Evolutionary conservation across 306 rosid genomes (phyloP).

Genomic region (Fragaria ananassa): DNA sequence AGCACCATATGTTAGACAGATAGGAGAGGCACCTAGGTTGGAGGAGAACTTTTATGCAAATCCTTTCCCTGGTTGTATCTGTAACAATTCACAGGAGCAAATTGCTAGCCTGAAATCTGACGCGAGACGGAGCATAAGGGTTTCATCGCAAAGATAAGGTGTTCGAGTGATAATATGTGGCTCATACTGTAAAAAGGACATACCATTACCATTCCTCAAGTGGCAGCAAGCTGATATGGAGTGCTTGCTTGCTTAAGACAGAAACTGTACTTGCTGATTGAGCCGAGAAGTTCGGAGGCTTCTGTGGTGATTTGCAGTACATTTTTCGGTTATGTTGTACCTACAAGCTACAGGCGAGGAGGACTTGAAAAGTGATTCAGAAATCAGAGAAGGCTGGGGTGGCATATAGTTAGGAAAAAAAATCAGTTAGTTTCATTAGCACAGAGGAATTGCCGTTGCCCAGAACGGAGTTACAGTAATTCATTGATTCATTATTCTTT

Average conservation of each 20-base stretch:
- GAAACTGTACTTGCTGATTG: slow-evolving; percentile 34
- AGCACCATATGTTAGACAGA: slow-evolving; percentile 63
- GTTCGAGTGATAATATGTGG: slow-evolving; percentile 11
- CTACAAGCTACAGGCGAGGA: slow-evolving; percentile 12
- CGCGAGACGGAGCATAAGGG: slow-evolving; percentile 28
- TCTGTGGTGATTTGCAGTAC: slow-evolving; percentile 23
- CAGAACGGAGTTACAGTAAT: slow-evolving; percentile 30
- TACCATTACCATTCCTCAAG: slow-evolving; percentile 33
- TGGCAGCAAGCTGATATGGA: slow-evolving; percentile 34
- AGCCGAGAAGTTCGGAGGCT: slow-evolving; percentile 28
- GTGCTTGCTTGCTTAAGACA: slow-evolving; percentile 30
- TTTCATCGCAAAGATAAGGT: slow-evolving; percentile 44
- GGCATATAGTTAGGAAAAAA: slow-evolving; percentile 39
- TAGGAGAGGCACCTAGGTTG: slow-evolving; percentile 70
- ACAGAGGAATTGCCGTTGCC: slow-evolving; percentile 35
- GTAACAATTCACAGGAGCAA: slow-evolving; percentile 53
- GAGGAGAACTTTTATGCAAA: slow-evolving; percentile 96
- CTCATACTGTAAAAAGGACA: slow-evolving; percentile 19
- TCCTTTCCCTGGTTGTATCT: slow-evolving; percentile 89
- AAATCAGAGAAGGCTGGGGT: slow-evolving; percentile 27
- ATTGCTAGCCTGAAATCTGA: slow-evolving; percentile 31
- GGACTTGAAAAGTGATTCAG: slow-evolving; percentile 19
- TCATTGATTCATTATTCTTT: slow-evolving; percentile 53
- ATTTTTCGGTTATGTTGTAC: slow-evolving; percentile 37
- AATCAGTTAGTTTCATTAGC: slow-evolving; percentile 37